Percentiles rank a stretch among this genome's conserved stretches.
Evolutionary conservation across 495 filamentous ascomycete species (phyloP).

Genomic region (Cercophora samala): DNA sequence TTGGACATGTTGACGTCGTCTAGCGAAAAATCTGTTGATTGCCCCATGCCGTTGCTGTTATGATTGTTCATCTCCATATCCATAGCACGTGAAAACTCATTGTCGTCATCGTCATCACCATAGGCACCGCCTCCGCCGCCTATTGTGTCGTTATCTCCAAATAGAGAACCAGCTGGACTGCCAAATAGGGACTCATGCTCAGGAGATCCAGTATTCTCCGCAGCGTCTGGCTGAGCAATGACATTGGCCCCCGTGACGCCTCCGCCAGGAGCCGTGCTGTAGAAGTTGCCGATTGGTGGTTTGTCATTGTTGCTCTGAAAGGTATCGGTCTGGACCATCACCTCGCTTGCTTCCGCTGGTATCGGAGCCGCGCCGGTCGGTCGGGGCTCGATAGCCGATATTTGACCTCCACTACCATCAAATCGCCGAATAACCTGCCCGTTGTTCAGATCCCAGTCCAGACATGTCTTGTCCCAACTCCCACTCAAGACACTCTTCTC

Average conservation of each 20-base stretch:
- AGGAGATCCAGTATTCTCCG: slow-evolving; percentile 57
- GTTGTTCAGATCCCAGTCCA: slow-evolving; percentile 94
- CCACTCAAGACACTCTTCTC: slow-evolving; percentile 87
- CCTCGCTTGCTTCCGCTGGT: slow-evolving; percentile 64
- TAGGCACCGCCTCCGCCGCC: slow-evolving; percentile 47
- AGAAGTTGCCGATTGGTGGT: slow-evolving; percentile 48
- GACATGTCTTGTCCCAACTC: slow-evolving; percentile 91
- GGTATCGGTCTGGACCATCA: slow-evolving; percentile 58
- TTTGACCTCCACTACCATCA: slow-evolving; percentile 72
- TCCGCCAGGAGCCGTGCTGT: slow-evolving; percentile 35
- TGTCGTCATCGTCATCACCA: slow-evolving; percentile 80
- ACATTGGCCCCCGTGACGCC: background rate
- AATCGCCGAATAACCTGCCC: slow-evolving; percentile 74
- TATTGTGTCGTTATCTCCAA: slow-evolving; percentile 58
- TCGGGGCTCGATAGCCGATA: slow-evolving; percentile 81
- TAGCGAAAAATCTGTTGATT: slow-evolving; percentile 45
- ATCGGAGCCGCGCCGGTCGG: slow-evolving; percentile 72
- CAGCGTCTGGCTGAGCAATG: background rate
- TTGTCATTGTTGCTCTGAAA: slow-evolving; percentile 54
- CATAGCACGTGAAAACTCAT: slow-evolving; percentile 80
- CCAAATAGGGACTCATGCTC: slow-evolving; percentile 71
- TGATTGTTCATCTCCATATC: slow-evolving; percentile 48
- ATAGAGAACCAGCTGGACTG: slow-evolving; percentile 54
- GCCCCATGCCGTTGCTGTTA: slow-evolving; percentile 42
- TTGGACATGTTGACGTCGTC: slow-evolving; percentile 24